phyloP scores from a whole-genome alignment of 2,329 filamentous ascomycete species.

The Proliferodiscus dingleyae region DNA sequence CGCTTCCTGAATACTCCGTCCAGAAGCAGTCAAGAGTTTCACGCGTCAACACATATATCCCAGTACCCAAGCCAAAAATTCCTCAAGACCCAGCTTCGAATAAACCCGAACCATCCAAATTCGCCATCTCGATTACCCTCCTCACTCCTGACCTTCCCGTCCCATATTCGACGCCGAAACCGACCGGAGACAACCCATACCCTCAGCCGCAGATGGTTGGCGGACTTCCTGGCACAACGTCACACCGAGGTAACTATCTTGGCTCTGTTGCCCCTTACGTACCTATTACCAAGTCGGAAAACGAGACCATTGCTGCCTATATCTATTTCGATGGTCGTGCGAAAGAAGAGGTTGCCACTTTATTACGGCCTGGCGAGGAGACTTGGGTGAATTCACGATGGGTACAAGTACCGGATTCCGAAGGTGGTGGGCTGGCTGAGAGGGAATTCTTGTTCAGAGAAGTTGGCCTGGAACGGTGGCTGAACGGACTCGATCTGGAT shows the following conservation, averaged over 20 bases:
- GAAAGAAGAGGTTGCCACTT: conserved; percentile 95
- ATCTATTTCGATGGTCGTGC: conserved; percentile 96
- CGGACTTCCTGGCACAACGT: conserved; percentile 52
- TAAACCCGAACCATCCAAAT: conserved; percentile 88
- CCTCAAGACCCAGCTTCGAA: conserved; percentile 55
- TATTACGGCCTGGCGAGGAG: conserved; percentile 88
- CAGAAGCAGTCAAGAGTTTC: conserved; percentile 89
- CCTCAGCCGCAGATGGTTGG: conserved; percentile 81
- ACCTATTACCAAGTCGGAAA: conserved; percentile 84
- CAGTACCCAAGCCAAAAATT: conserved; percentile 83
- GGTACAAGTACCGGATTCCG: conserved; percentile 87
- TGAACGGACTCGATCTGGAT: conserved; percentile 93
- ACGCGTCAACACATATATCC: conserved; percentile 95
- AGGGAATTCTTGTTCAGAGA: conserved; percentile 96
- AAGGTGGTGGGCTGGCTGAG: conserved; percentile 91
- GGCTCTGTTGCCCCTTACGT: conserved; percentile 76
- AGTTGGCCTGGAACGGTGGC: conserved; percentile 91
- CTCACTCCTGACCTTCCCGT: conserved; percentile 84
- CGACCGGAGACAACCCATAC: conserved; percentile 69
- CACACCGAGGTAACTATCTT: conserved; percentile 47
- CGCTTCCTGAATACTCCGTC: conserved; percentile 87
- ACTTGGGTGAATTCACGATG: conserved; percentile 99
- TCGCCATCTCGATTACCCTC: conserved; percentile 96
- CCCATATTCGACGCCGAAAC: conserved; percentile 85
- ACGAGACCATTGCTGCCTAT: conserved; percentile 96